These are phyloP conservation scores for Kazachstania sp. DNA, from an alignment of 1,139 yeast genomes.

Conservation along the genomic window DNA sequence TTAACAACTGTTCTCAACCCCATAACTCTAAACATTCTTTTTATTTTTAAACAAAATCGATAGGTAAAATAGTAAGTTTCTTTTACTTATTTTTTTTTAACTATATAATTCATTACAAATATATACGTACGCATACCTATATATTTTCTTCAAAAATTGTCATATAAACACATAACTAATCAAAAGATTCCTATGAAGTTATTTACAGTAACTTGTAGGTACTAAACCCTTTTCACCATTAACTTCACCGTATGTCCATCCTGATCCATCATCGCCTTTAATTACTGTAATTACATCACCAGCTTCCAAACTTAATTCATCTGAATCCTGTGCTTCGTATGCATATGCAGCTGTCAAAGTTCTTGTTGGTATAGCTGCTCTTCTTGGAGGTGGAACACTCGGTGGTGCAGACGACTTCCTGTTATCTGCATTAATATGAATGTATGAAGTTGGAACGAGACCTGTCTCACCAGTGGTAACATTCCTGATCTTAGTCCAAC, in stretches of 20 bases:
- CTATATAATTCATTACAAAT: too few species aligned
- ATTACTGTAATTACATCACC: slow-evolving; percentile 73
- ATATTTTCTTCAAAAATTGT: neutral
- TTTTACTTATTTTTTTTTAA: too few species aligned
- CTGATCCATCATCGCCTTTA: slow-evolving; percentile 74
- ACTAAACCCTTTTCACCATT: slow-evolving; percentile 67
- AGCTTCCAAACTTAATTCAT: slow-evolving; percentile 60
- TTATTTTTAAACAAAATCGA: too few species aligned
- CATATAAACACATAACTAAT: neutral
- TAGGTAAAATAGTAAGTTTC: neutral
- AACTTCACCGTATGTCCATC: slow-evolving; percentile 93
- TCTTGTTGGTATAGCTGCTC: slow-evolving; percentile 32
- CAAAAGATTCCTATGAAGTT: neutral
- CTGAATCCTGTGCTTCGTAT: slow-evolving; percentile 74
- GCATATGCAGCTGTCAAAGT: slow-evolving; percentile 63
- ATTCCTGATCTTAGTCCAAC: slow-evolving; percentile 67
- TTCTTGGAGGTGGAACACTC: slow-evolving; percentile 74
- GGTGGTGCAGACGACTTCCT: slow-evolving; percentile 38
- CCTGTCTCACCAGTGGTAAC: slow-evolving; percentile 45
- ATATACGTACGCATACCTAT: too few species aligned
- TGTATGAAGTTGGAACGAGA: slow-evolving; percentile 77
- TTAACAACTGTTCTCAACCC: too few species aligned
- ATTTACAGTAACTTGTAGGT: slow-evolving; percentile 60
- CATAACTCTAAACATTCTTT: too few species aligned
- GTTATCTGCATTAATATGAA: slow-evolving; percentile 39